A percentile compares a stretch with the other conserved stretches of the same genome.
Evolutionary conservation across 2,329 filamentous ascomycete genomes (phyloP).

Genomic region (Penicillium freii): DNA sequence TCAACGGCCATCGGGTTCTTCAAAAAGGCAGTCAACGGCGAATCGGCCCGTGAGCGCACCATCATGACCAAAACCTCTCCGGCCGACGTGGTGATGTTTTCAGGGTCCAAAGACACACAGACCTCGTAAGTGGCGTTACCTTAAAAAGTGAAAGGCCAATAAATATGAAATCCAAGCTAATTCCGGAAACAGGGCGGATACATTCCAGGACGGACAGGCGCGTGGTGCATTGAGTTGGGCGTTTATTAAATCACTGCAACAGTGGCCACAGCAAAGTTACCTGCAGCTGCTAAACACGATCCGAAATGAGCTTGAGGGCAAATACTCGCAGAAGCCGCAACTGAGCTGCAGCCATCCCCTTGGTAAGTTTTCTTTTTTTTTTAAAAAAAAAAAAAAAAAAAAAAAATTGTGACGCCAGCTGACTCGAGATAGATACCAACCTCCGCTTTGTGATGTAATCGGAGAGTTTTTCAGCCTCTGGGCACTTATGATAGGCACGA

Average conservation of each 20-base stretch:
- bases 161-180: neutral
- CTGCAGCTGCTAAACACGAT: constrained; percentile 92
- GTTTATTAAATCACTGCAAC: constrained; percentile 84
- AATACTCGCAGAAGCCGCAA: constrained; percentile 94
- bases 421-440: constrained; percentile 55
- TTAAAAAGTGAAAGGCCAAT: neutral
- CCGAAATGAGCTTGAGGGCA: constrained; percentile 78
- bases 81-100: constrained; percentile 97
- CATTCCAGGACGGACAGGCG: constrained; percentile 80
- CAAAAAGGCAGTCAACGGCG: constrained; percentile 80
- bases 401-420: constrained; percentile 7
- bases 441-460: constrained; percentile 65
- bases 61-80: constrained; percentile 87
- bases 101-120: constrained; percentile 91
- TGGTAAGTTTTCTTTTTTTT: constrained; percentile 61
- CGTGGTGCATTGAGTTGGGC: constrained; percentile 98
- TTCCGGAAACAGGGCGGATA: constrained; percentile 67
- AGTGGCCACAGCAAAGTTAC: constrained; percentile 92
- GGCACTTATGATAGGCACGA: neutral
- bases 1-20: constrained; percentile 77
- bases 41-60: constrained; percentile 74
- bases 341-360: constrained; percentile 94
- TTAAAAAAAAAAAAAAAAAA: neutral
- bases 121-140: constrained; percentile 51
- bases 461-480: neutral